Conservation (phyloP, 345 rosid species). For the Salix viminalis region DNA sequence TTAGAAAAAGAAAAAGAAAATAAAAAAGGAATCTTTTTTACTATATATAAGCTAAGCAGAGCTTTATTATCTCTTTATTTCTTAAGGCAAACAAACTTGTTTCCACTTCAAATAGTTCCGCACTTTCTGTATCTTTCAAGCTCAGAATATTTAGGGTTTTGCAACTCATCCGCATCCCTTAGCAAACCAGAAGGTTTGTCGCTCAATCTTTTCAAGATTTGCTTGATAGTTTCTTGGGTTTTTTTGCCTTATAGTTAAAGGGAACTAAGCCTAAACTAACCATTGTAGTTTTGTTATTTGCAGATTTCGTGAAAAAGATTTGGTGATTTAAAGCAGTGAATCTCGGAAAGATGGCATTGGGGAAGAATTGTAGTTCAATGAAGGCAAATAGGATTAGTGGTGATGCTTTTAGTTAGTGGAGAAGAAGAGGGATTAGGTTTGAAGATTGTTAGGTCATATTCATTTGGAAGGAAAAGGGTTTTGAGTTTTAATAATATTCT, state of each 20-base stretch:
- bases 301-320: neutral
- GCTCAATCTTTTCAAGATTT: neutral
- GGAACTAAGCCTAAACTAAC: neutral
- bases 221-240: neutral
- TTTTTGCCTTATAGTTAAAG: neutral
- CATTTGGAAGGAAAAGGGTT: slow-evolving; percentile 71
- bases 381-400: slow-evolving; percentile 17
- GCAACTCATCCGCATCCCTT: too few relatives aligned
- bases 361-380: slow-evolving; percentile 37
- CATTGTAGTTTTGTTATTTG: neutral
- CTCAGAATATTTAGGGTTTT: too few relatives aligned
- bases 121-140: too few relatives aligned
- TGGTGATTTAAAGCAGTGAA: too few relatives aligned
- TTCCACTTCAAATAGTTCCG: neutral
- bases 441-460: slow-evolving; percentile 41
- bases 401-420: neutral
- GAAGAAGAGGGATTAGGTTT: slow-evolving; percentile 29
- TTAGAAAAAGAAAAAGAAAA: too few relatives aligned
- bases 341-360: slow-evolving; percentile 39
- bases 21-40: too few relatives aligned
- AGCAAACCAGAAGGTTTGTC: neutral
- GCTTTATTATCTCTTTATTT: neutral
- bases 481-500: slow-evolving; percentile 31
- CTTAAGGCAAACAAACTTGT: neutral
- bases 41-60: too few relatives aligned